Evolutionary conservation across 1,284 basidiomycete species (phyloP).

Genomic region (Moniliophthora roreri): DNA sequence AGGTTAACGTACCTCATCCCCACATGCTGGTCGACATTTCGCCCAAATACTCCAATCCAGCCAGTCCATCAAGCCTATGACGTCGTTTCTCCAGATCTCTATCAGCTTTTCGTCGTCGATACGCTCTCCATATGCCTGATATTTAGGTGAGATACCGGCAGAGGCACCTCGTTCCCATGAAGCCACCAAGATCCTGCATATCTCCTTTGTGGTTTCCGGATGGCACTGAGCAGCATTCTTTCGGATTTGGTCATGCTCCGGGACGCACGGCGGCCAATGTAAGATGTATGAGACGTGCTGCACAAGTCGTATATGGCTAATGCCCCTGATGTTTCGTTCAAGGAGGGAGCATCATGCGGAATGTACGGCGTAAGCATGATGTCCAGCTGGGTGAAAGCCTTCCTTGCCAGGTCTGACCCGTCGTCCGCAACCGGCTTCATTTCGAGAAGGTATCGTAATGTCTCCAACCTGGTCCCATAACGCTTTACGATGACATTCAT

Average conservation of each 20-base stretch:
- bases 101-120: slow-evolving; percentile 14
- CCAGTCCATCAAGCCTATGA: slow-evolving; percentile 35
- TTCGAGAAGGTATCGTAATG: slow-evolving; percentile 33
- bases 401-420: slow-evolving; percentile 17
- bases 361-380: slow-evolving; percentile 39
- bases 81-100: slow-evolving; percentile 24
- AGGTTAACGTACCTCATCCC: slow-evolving; percentile 29
- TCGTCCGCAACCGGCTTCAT: slow-evolving; percentile 13
- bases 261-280: slow-evolving; percentile 19
- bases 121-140: background rate
- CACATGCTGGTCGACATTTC: slow-evolving; percentile 34
- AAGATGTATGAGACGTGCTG: slow-evolving; percentile 33
- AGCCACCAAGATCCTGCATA: slow-evolving; percentile 43
- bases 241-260: slow-evolving; percentile 34
- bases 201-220: slow-evolving; percentile 39
- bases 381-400: slow-evolving; percentile 29
- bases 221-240: slow-evolving; percentile 28
- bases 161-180: slow-evolving; percentile 43
- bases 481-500: slow-evolving; percentile 40
- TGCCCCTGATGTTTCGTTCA: slow-evolving; percentile 20
- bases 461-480: slow-evolving; percentile 41
- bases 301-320: slow-evolving; percentile 30
- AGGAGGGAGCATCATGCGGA: slow-evolving; percentile 16
- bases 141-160: slow-evolving; percentile 27
- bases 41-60: slow-evolving; percentile 42